Percentiles rank a stretch among this genome's conserved stretches.
These are phyloP conservation scores for Diutina neorugosa DNA, from an alignment of 1,139 yeast genomes.

Conservation along the genomic window DNA sequence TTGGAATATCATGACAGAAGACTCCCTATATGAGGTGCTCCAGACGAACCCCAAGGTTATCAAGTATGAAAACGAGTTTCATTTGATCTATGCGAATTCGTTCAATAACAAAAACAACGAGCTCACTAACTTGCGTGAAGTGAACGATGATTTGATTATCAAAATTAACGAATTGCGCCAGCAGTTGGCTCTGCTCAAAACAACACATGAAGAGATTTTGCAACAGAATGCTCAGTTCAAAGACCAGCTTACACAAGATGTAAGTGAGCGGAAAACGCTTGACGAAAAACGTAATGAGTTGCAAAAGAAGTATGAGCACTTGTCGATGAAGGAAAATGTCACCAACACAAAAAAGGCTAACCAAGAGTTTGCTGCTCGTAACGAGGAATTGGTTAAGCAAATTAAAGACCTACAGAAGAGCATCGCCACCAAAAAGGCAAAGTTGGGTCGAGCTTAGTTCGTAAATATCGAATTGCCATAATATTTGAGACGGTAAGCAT, in stretches of 20 bases:
- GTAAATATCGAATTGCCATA: not conserved
- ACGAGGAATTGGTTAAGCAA: slow-evolving; percentile 24
- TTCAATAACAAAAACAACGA: slow-evolving; percentile 28
- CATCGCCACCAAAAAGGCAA: slow-evolving; percentile 10
- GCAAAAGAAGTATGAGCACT: slow-evolving; percentile 20
- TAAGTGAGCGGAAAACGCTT: not conserved
- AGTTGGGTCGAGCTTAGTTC: slow-evolving; percentile 6
- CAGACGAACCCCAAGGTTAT: slow-evolving; percentile 18
- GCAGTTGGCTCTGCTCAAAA: slow-evolving; percentile 20
- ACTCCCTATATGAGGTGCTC: slow-evolving; percentile 10
- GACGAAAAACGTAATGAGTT: slow-evolving; percentile 9
- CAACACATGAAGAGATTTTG: slow-evolving; percentile 28
- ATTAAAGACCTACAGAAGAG: slow-evolving; percentile 13
- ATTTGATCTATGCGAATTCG: slow-evolving; percentile 29
- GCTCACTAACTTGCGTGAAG: slow-evolving; percentile 25
- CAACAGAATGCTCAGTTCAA: slow-evolving; percentile 23
- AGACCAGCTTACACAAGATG: slow-evolving; percentile 11
- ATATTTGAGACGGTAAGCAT: not conserved
- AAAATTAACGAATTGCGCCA: slow-evolving; percentile 18
- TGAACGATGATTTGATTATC: slow-evolving; percentile 21
- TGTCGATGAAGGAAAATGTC: slow-evolving; percentile 35
- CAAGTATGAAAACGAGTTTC: slow-evolving; percentile 34
- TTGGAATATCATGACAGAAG: slow-evolving; percentile 10
- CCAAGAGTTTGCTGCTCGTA: slow-evolving; percentile 26
- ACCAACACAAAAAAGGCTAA: slow-evolving; percentile 35